Evolutionary conservation across 2,329 filamentous ascomycete genomes (phyloP).

Genomic region (Macrophomina tecta): DNA sequence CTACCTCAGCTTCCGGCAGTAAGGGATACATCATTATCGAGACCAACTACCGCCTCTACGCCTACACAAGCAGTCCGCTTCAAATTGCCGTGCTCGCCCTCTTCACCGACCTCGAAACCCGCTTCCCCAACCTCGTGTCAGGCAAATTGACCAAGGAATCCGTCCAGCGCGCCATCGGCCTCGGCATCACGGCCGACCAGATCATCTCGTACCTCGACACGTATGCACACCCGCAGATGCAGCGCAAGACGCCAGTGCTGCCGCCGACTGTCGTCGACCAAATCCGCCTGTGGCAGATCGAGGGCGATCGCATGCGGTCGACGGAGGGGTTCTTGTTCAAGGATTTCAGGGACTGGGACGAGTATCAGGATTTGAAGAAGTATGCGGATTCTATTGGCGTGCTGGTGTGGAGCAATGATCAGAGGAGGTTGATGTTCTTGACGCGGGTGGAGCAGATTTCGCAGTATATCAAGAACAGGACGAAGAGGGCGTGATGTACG

Average conservation of each 20-base stretch:
- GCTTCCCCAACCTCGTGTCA: constrained; percentile 92
- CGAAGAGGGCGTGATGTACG: constrained; percentile 28
- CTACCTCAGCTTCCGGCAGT: constrained; percentile 56
- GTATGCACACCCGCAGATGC: constrained; percentile 95
- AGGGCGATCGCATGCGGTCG: constrained; percentile 91
- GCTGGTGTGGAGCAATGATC: constrained; percentile 82
- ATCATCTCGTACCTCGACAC: constrained; percentile 92
- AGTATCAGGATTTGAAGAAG: constrained; percentile 72
- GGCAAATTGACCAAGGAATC: constrained; percentile 89
- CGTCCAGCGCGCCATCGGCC: constrained; percentile 82
- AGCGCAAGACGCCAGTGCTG: constrained; percentile 74
- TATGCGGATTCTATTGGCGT: constrained; percentile 92
- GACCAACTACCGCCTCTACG: constrained; percentile 97
- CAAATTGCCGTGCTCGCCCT: constrained; percentile 94
- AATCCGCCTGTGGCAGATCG: constrained; percentile 95
- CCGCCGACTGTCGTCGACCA: constrained; percentile 97
- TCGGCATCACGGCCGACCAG: constrained; percentile 92
- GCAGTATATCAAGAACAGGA: constrained; percentile 45
- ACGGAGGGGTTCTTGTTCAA: constrained; percentile 86
- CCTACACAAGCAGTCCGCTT: constrained; percentile 91
- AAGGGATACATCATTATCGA: constrained; percentile 93
- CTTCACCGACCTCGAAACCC: constrained; percentile 85
- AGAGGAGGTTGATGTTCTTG: constrained; percentile 85
- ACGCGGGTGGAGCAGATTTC: constrained; percentile 88
- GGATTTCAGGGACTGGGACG: constrained; percentile 76